Evolutionary conservation across 116 monocot genomes (phyloP), one percentile per base, ranked within the genome.

Genomic region (Iris pallida): DNA sequence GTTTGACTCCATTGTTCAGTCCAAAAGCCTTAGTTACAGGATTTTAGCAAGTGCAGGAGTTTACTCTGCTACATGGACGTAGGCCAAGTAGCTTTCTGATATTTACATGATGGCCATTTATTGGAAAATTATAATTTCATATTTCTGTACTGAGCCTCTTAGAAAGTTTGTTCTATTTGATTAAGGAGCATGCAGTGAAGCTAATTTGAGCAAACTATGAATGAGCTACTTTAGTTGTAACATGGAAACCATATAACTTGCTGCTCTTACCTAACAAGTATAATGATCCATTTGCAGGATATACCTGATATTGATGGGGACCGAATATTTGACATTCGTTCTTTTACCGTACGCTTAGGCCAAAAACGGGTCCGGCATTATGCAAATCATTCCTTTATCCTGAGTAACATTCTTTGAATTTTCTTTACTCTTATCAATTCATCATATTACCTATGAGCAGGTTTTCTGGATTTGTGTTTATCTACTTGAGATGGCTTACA

Each of bases 231-330:
- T 30, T 30, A 30, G 30, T 30, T 30, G 30, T 0, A 30, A 30
- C 30, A 30, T 30, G 30, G 30, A 30, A 30, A 30, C 30, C 0
- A 2, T 45, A 2, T 61, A 11, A 20, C 0, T 5, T n/a, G 18
- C 11, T 16, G 0, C 8, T 45, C 45, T 45, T 61, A 61, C 47
- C 47, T 64, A 47, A 30, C 19, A 7, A 2, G 45, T 62, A 64
- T 3, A 19, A 41, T 47, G 41, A 17, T 64, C 19, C 2, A 47
- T 64, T 5, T 67, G 67, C 67, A 98, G 93, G 93, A 99, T 75
- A 99, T 99, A 82, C 99, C 99, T 66, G 99, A 99, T 81, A 88
- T 90, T 71, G 93, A 90, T 68, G 99, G 99, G 54, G 99, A 99
- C 55, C 69, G 79, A 49, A 86, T 86, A 74, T 99, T 88, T 84